Evolutionary conservation across 202 grass and related monocot genomes (phyloP), one percentile per base, ranked within the genome.

Genomic region (Brachypodium distachyon): DNA sequence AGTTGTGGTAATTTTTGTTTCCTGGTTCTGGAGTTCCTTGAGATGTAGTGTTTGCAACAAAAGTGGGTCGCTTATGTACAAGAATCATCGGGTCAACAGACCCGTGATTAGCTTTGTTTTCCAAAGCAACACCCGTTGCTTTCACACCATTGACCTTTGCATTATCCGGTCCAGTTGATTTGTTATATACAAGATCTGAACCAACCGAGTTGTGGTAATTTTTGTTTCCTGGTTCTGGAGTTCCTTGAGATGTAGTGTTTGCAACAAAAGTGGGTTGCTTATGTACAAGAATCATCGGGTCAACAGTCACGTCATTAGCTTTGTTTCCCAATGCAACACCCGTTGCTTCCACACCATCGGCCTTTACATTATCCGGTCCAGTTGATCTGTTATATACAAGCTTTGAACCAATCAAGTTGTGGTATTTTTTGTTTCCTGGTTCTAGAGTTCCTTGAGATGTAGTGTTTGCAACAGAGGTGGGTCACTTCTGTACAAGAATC

Each of bases 371-470:
- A 51, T 65, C 52, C 59, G 55, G 69, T 10, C 70, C 54, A 34
- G 38, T 29, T 68, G 81, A 70, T 18, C 84, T 61, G 28, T 51
- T 78, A 61, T 81, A 85, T 53, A 37, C 44, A 70, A 86, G 37
- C 48, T 85, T 90, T 41, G 76, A 70, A 47, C 62, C 68, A 53
- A 76, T 52, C 2, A 46, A 64, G 27, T 46, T 82, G 76, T 86
- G 81, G 31, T 78, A 50, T 31, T 83, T 87, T 73, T 31, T 67
- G n/a, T n/a, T n/a, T n/a, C n/a, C n/a, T n/a, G n/a, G n/a, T n/a
- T n/a, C n/a, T 74, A 89, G 87, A 73, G 89, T 80, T 39, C 82
- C 81, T 12, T 76, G 92, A 17, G 76, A n/a, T n/a, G n/a, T n/a
- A n/a, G n/a, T n/a, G n/a, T n/a, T n/a, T n/a, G n/a, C n/a, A n/a